Percentiles rank a stretch among this genome's conserved stretches.
These are phyloP conservation scores for Termitomyces sp. DNA, from an alignment of 768 basidiomycete genomes.

Conservation along the genomic window DNA sequence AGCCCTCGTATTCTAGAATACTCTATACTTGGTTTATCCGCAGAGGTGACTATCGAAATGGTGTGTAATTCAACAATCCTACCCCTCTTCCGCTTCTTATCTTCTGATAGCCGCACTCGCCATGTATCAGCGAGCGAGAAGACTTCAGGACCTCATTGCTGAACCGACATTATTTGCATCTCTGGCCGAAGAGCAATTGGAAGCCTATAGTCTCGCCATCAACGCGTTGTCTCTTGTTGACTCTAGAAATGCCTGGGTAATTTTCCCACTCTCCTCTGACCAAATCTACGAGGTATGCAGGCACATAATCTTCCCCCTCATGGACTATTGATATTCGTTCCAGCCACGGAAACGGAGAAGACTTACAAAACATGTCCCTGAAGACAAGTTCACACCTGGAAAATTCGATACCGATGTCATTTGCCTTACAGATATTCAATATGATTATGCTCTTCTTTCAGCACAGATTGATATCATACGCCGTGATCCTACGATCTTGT, in stretches of 20 bases:
- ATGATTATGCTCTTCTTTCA: constrained; percentile 69
- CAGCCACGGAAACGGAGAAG: constrained; percentile 69
- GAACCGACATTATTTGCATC: constrained; percentile 33
- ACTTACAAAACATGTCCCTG: constrained; percentile 72
- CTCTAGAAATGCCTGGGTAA: constrained; percentile 76
- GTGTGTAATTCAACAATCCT: constrained; percentile 38
- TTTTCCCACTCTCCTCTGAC: constrained; percentile 52
- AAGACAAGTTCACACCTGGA: constrained; percentile 57
- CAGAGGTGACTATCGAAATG: constrained; percentile 86
- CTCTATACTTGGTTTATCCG: constrained; percentile 92
- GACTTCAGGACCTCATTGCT: constrained; percentile 54
- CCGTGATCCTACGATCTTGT: constrained; percentile 56
- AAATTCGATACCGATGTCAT: constrained; percentile 74
- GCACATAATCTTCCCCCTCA: constrained; percentile 13
- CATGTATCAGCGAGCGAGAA: constrained; percentile 90
- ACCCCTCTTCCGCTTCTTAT: constrained; percentile 8
- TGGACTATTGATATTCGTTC: constrained; percentile 6
- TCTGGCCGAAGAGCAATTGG: constrained; percentile 61
- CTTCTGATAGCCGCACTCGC: constrained; percentile 66
- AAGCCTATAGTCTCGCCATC: constrained; percentile 82
- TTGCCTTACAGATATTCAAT: constrained; percentile 71
- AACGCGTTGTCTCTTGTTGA: constrained; percentile 85
- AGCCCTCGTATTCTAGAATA: constrained; percentile 84
- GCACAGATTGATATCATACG: constrained; percentile 73
- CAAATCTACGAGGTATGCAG: constrained; percentile 40